These are phyloP conservation scores for Colletotrichum falcatum DNA, from an alignment of 2,329 filamentous ascomycete genomes.

Conservation along the genomic window DNA sequence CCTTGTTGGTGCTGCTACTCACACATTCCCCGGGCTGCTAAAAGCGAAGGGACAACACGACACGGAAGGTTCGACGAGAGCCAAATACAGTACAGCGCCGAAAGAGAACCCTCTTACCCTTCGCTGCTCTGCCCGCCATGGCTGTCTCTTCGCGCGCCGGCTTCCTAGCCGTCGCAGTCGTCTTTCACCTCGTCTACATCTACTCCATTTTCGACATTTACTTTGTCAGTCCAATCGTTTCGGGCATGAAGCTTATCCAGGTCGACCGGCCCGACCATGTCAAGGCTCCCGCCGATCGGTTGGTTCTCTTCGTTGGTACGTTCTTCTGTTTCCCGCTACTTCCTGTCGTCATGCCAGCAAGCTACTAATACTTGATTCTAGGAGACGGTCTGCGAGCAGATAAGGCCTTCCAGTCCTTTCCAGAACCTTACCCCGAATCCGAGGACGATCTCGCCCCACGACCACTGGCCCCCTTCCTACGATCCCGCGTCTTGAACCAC, in stretches of 20 bases:
- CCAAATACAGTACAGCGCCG: no score
- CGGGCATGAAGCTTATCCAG: constrained; percentile 88
- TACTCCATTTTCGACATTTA: constrained; percentile 99
- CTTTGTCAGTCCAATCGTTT: constrained; percentile 97
- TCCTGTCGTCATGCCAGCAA: not conserved
- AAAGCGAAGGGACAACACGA: constrained; percentile 6
- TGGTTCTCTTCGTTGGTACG: constrained; percentile 92
- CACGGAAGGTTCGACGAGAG: not conserved
- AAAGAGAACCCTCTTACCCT: not conserved
- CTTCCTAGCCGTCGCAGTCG: constrained; percentile 88
- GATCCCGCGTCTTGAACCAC: constrained; percentile 86
- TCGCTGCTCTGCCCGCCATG: constrained; percentile 54
- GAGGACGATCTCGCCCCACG: constrained; percentile 77
- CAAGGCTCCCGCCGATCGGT: constrained; percentile 85
- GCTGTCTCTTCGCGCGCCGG: constrained; percentile 74
- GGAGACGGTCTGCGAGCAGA: constrained; percentile 95
- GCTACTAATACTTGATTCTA: constrained; percentile 46
- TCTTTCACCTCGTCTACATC: constrained; percentile 95
- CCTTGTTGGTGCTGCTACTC: not conserved
- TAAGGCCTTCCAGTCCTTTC: constrained; percentile 95
- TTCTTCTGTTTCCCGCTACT: constrained; percentile 8
- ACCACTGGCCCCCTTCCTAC: constrained; percentile 89
- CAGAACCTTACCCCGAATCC: constrained; percentile 81
- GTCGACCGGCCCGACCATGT: constrained; percentile 70
- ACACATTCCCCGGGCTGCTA: not conserved